Base-by-base conservation (phyloP, 2,329 filamentous ascomycete species). In the Graphium sp. region DNA sequence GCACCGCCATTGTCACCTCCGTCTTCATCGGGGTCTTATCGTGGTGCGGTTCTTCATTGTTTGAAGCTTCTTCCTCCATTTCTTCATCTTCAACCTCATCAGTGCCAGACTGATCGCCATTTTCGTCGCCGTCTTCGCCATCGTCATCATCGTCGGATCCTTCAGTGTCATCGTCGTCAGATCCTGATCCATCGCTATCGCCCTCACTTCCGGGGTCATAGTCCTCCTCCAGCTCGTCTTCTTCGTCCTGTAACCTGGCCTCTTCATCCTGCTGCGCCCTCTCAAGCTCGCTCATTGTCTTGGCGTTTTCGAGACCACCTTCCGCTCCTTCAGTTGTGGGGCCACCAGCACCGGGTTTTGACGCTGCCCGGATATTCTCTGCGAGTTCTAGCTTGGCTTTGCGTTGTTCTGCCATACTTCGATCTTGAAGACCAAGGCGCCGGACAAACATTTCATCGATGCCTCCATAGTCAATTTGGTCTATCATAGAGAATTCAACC, bases 401-500 rank as follows among this genome's bases (percentile, higher is more conserved):
- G 29, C 74, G 52, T 42, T 68, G 63, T 42, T 78, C 73, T 0
- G 72, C 73, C 69, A 79, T 71, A 41, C 73, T 77, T 34, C 68
- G 56, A 41, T 79, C 72, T 35, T 75, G 67, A 16, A 79, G 55
- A 1, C 63, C 57, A 37, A 77, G 64, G 7, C 58, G 58, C 40
- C 63, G 61, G 26, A 78, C 58, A 40, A 74, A 79, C n/a, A 42
- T 45, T 36, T 66, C 60, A 39, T 75, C 69, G 35, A 79, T 77
- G 14, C 62, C 66, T 5, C 50, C 54, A 34, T 74, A 77, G 41
- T 79, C 71, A 37, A 71, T 68, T 47, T 79, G 73, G 39, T 79
- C 74, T 12, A 79, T 46, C 74, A 78, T 78, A 21, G 58, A 58
- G 36, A 78, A 78, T 43, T 78, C 73, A 14, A 75, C 50, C 41